Base-by-base conservation (phyloP, 192 early-diverging fungal genomes). In the Umbelopsis isabellina region DNA sequence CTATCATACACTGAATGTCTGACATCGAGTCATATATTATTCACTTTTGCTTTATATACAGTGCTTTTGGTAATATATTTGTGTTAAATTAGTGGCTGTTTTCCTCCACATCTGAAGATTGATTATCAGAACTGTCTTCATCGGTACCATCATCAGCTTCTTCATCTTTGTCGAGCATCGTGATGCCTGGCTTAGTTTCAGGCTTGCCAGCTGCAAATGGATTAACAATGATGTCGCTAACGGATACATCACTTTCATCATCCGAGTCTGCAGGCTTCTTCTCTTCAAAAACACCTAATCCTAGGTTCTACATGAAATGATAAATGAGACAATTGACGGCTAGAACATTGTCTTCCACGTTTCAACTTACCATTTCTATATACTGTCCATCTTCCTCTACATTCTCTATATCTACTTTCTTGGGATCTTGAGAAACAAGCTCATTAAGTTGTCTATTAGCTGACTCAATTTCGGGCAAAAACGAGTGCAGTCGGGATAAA, bases 351-450 rank as follows among this genome's bases (percentile, higher is more conserved):
- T 35, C 16, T 49, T 48, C 9, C 66, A 30, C 20, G n/a, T 22
- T 69, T 50, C 12, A 6, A 27, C 64, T 82, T 47, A 74, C 86
- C 88, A 81, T 80, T 55, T 87, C 86, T 41, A 87, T 87, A 61
- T 85, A 87, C 44, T 82, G 82, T 18, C 81, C 86, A 45, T 77
- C 77, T 18, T 85, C 86, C 15, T 83, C 83, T 2, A 87, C 82
- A 49, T 83, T 76, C 44, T 87, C 86, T 66, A 87, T 87, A 66
- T 87, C 83, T 15, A 87, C 67, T 18, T 80, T 48, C 27, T 77
- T 78, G 7, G 83, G 81, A 52, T 86, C 79, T 30, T 70, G 66
- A 7, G 68, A 74, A 11, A 83, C 45, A 6, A 81, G 66, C 45
- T 82, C 48, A 30, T 79, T 71, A 45, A 82, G 72, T 49, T 82